Conservation (phyloP, 2,329 filamentous ascomycete genomes). For the Leptodontidium sp. region DNA sequence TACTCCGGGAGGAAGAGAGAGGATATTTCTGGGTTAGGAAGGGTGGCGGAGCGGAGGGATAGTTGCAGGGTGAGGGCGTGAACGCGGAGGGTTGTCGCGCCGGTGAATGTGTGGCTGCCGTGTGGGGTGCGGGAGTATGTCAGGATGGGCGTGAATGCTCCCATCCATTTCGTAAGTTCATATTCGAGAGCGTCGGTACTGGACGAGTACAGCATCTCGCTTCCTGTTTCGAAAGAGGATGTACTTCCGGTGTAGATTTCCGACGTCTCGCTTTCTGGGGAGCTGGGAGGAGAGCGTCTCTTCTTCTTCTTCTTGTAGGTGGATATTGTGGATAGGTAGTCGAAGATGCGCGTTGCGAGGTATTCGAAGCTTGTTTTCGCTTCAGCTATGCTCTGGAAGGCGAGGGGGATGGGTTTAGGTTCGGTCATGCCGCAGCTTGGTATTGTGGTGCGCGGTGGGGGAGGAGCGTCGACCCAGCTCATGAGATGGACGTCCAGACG, state of each 20-base stretch:
- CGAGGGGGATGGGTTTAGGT: conserved; percentile 7
- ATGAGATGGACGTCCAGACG: conserved; percentile 35
- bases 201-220: neutral
- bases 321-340: conserved; percentile 16
- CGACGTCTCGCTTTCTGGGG: neutral
- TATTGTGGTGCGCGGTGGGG: conserved; percentile 9
- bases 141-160: conserved; percentile 34
- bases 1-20: conserved; percentile 25
- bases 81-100: conserved; percentile 33
- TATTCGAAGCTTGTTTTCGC: conserved; percentile 25
- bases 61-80: conserved; percentile 32
- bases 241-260: neutral
- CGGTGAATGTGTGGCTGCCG: conserved; percentile 28
- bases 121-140: conserved; percentile 25
- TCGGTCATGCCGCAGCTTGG: conserved; percentile 5
- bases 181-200: neutral
- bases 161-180: conserved; percentile 35
- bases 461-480: conserved; percentile 26
- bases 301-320: neutral
- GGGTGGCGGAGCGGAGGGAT: conserved; percentile 15
- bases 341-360: conserved; percentile 23
- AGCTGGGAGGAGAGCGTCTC: neutral
- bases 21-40: neutral
- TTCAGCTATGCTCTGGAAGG: conserved; percentile 20
- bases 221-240: neutral